Conservation (phyloP, 139 green algal species). For the Coelastrella sp. region DNA sequence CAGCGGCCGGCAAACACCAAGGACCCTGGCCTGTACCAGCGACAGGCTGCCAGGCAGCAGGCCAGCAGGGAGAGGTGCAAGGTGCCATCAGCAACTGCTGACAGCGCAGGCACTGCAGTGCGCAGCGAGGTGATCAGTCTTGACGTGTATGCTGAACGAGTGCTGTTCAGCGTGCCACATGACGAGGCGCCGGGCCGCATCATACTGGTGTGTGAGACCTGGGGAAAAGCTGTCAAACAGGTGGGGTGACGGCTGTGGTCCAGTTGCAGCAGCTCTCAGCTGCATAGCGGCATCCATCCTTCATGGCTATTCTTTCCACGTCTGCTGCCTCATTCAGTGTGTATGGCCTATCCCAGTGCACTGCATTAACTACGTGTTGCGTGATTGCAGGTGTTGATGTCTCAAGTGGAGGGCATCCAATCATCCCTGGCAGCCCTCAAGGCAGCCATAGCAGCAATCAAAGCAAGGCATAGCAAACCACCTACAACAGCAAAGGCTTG, state of each 20-base stretch:
- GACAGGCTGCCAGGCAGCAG: constrained; percentile 24
- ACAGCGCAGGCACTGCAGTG: background rate
- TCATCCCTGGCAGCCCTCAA: background rate
- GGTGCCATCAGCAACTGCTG: background rate
- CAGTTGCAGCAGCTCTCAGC: background rate
- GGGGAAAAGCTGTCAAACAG: constrained; percentile 74
- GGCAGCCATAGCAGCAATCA: background rate
- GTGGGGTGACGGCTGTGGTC: constrained; percentile 33
- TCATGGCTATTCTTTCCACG: too few relatives aligned
- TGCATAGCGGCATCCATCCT: background rate
- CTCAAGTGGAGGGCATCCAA: background rate
- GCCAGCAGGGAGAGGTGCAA: constrained; percentile 26
- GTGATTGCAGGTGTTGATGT: constrained; percentile 2
- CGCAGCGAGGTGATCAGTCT: constrained; percentile 20
- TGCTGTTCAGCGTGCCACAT: constrained; percentile 53
- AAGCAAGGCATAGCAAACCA: constrained; percentile 19
- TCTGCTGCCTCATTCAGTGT: too few relatives aligned
- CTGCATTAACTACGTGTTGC: background rate
- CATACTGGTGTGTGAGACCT: constrained; percentile 65
- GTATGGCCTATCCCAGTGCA: background rate
- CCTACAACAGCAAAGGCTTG: background rate
- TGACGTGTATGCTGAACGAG: constrained; percentile 53
- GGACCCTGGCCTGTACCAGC: constrained; percentile 1
- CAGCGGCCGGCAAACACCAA: background rate
- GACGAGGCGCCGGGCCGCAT: constrained; percentile 59